A percentile compares a stretch with the other conserved stretches of the same genome.
These are phyloP conservation scores for Penicillium simplicissimum DNA, from an alignment of 495 filamentous ascomycete genomes.

Conservation along the genomic window DNA sequence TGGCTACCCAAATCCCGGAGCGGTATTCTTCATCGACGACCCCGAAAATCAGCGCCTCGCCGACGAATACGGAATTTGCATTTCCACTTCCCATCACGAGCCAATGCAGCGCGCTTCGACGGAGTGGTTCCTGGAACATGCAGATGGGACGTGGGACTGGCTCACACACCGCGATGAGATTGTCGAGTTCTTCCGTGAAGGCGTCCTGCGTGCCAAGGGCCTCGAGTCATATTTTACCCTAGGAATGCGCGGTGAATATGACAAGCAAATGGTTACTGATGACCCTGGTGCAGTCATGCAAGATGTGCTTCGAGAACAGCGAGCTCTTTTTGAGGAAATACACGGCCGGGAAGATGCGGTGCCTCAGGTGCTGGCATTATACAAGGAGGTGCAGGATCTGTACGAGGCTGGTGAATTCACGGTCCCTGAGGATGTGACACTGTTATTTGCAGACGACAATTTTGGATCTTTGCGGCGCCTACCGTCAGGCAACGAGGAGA, in stretches of 20 bases:
- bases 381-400: slow-evolving; percentile 71
- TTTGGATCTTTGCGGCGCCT: slow-evolving; percentile 69
- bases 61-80: slow-evolving; percentile 70
- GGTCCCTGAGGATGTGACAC: slow-evolving; percentile 71
- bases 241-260: slow-evolving; percentile 72
- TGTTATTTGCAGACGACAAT: slow-evolving; percentile 78
- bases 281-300: slow-evolving; percentile 60
- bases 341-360: slow-evolving; percentile 56
- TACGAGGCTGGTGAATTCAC: slow-evolving; percentile 59
- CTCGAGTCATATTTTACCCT: slow-evolving; percentile 69
- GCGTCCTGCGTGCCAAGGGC: slow-evolving; percentile 61
- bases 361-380: slow-evolving; percentile 72
- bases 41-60: slow-evolving; percentile 64
- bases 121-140: slow-evolving; percentile 59
- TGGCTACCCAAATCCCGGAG: slow-evolving; percentile 35
- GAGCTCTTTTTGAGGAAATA: slow-evolving; percentile 54
- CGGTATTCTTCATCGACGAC: slow-evolving; percentile 72
- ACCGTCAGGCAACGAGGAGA: slow-evolving; percentile 60
- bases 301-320: slow-evolving; percentile 59
- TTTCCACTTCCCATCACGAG: slow-evolving; percentile 73
- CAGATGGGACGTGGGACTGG: slow-evolving; percentile 64
- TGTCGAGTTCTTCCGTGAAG: slow-evolving; percentile 65
- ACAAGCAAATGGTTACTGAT: slow-evolving; percentile 58
- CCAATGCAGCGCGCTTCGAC: slow-evolving; percentile 72
- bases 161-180: slow-evolving; percentile 65